A percentile compares a stretch with the other conserved stretches of the same genome.
phyloP scores from a whole-genome alignment of 768 basidiomycete genomes.

The Sporobolomyces phaffii region DNA sequence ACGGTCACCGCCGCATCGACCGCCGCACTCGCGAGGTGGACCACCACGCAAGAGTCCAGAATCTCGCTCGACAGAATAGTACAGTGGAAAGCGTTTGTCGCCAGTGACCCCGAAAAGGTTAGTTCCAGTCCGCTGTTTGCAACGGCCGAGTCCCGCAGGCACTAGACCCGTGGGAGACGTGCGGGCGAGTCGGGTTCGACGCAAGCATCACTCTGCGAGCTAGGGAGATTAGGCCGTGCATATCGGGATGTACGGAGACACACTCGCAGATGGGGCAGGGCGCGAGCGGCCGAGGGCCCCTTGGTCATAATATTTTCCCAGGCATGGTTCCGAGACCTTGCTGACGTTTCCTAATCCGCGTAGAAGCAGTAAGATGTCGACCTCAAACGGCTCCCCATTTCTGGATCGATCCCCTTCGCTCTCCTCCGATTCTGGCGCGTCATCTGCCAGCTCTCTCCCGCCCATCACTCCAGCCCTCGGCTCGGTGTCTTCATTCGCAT shows the following conservation, averaged over 20 bases:
- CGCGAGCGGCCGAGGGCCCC: no score
- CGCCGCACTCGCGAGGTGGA: not conserved
- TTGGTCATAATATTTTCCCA: no score
- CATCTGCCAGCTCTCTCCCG: slow-evolving; percentile 9
- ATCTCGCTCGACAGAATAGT: not conserved
- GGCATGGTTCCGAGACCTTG: not conserved
- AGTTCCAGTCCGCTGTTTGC: not conserved
- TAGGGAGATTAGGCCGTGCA: not conserved
- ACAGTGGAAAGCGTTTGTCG: slow-evolving; percentile 5
- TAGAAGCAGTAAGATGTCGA: not conserved
- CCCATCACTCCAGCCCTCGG: slow-evolving; percentile 30
- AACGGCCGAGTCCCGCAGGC: not conserved
- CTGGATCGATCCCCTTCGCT: slow-evolving; percentile 31
- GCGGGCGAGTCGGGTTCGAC: no score
- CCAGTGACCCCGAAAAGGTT: not conserved
- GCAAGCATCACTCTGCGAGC: not conserved
- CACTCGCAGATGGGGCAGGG: no score
- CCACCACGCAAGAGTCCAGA: not conserved
- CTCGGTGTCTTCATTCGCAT: slow-evolving; percentile 4
- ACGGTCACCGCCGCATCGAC: not conserved
- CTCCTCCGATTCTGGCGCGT: slow-evolving; percentile 33
- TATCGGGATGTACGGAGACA: no score
- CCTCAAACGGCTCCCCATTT: not conserved
- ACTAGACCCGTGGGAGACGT: no score
- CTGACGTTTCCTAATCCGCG: not conserved